Evolutionary conservation across 1,139 yeast genomes (phyloP).

Genomic region (Candida tetrigidarum): DNA sequence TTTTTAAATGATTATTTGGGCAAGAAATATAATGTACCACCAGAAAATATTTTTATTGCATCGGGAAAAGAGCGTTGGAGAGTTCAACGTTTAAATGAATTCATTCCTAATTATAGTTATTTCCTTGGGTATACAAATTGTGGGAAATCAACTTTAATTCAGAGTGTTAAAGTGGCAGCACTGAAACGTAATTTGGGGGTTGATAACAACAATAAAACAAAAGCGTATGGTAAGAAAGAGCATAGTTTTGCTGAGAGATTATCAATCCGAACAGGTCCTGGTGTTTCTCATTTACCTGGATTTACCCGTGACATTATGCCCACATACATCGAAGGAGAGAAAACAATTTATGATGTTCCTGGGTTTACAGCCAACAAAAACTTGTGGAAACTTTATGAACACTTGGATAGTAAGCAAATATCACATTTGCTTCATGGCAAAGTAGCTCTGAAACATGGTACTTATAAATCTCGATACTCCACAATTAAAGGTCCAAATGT

Average conservation of each 20-base stretch:
- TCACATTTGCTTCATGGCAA: conserved; percentile 43
- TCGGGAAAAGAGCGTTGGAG: conserved; percentile 62
- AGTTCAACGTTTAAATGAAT: conserved; percentile 32
- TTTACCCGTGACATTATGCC: conserved; percentile 54
- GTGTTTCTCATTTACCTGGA: conserved; percentile 57
- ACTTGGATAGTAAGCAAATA: conserved; percentile 30
- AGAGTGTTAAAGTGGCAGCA: conserved; percentile 28
- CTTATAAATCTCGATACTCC: conserved; percentile 37
- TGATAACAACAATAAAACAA: too few species aligned
- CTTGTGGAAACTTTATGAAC: conserved; percentile 34
- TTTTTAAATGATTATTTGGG: conserved; percentile 51
- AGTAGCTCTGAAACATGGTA: conserved; percentile 36
- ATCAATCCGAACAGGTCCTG: conserved; percentile 41
- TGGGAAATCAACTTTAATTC: conserved; percentile 75
- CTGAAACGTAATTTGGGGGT: too few species aligned
- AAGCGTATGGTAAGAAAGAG: conserved; percentile 12
- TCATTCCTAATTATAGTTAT: conserved; percentile 49
- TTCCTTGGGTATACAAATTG: conserved; percentile 75
- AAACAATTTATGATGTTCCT: conserved; percentile 56
- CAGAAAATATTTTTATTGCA: conserved; percentile 49
- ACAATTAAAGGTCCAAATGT: conserved; percentile 50
- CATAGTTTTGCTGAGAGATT: conserved; percentile 18
- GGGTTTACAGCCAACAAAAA: conserved; percentile 43
- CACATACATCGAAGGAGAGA: conserved; percentile 30
- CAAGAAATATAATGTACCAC: conserved; percentile 42